Evolutionary conservation across 345 rosid genomes (phyloP).

Genomic region (Rubroshorea leprosula): DNA sequence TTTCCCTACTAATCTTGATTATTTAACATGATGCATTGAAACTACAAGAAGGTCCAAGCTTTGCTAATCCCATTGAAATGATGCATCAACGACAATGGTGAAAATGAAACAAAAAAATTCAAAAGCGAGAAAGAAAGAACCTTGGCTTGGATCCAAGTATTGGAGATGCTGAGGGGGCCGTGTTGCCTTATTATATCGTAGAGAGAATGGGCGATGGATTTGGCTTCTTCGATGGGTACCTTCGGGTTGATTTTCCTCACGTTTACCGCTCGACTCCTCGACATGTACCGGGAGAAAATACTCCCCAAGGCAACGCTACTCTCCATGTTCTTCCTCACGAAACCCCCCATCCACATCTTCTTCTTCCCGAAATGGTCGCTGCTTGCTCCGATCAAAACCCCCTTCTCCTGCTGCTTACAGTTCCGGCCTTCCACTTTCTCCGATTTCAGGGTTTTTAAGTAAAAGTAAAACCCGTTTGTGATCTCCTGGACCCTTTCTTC

Average conservation of each 20-base stretch:
- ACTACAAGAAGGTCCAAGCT: too few relatives aligned
- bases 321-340: constrained; percentile 4
- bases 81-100: too few relatives aligned
- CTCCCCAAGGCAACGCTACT: constrained; percentile 7
- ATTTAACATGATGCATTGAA: too few relatives aligned
- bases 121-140: constrained; percentile 25
- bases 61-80: too few relatives aligned
- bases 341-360: constrained; percentile 10
- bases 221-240: constrained; percentile 81
- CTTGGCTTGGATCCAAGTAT: constrained; percentile 76
- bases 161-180: constrained; percentile 75
- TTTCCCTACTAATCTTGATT: too few relatives aligned
- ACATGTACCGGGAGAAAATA: constrained; percentile 55
- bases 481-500: too few relatives aligned
- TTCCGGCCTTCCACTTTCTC: too few relatives aligned
- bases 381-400: too few relatives aligned
- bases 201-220: constrained; percentile 57
- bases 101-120: too few relatives aligned
- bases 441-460: constrained; percentile 12
- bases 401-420: too few relatives aligned
- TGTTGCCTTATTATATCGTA: constrained; percentile 54
- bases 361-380: background rate
- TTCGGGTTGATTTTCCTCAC: constrained; percentile 91
- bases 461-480: too few relatives aligned
- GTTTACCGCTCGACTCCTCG: constrained; percentile 64